Evolutionary conservation across 345 rosid genomes (phyloP).

Genomic region (Citrus inodora): DNA sequence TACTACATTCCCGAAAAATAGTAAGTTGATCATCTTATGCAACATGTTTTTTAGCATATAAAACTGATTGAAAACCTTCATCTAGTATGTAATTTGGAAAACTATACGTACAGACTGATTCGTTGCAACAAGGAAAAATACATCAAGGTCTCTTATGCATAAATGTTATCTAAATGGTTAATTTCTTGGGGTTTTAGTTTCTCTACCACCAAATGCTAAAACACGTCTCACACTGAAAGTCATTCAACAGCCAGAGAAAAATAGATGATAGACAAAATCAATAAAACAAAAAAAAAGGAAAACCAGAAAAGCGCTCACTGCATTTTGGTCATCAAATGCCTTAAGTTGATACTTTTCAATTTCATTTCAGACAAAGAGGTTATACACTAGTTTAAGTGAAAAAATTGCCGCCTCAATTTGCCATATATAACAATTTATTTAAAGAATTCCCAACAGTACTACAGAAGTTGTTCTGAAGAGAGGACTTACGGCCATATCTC

Average conservation of each 20-base stretch:
- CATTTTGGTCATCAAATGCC: background rate
- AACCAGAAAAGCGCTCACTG: background rate
- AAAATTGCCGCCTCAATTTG: background rate
- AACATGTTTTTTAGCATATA: no score
- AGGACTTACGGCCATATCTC: slow-evolving; percentile 60
- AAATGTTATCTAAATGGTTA: background rate
- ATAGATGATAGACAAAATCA: background rate
- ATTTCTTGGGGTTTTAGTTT: background rate
- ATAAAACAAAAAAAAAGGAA: background rate
- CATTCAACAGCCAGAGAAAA: background rate
- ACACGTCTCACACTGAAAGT: background rate
- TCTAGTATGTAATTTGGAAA: no score
- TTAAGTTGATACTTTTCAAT: background rate
- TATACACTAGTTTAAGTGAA: background rate
- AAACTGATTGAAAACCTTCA: no score
- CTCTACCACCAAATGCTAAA: background rate
- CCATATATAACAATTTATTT: background rate
- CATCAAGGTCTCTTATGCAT: background rate
- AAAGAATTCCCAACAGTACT: background rate
- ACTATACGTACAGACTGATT: no score
- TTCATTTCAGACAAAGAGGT: background rate
- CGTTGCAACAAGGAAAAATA: no score
- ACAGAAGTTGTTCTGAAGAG: background rate
- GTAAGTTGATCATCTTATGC: no score
- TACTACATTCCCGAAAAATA: no score